A percentile compares a stretch with the other conserved stretches of the same genome.
Evolutionary conservation across 176 grass and related monocot genomes (phyloP).

Genomic region (Alopecurus myosuroides): DNA sequence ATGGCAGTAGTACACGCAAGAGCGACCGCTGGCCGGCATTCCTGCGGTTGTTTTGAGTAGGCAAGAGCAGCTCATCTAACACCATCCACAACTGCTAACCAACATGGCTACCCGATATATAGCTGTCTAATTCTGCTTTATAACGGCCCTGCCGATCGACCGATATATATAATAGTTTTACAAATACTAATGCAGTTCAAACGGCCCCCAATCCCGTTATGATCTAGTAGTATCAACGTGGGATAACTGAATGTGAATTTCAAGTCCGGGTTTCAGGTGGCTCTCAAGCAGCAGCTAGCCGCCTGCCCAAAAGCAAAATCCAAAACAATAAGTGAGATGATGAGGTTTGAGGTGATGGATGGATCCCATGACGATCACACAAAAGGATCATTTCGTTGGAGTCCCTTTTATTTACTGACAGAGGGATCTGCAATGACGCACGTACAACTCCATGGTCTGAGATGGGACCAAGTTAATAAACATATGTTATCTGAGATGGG

Average conservation of each 20-base stretch:
- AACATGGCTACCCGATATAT: background rate
- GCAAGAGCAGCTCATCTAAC: slow-evolving; percentile 34
- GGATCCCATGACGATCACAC: background rate
- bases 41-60: slow-evolving; percentile 30
- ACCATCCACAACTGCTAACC: background rate
- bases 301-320: too few relatives aligned
- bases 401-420: background rate
- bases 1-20: slow-evolving; percentile 14
- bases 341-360: background rate
- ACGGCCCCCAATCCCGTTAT: background rate
- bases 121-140: background rate
- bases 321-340: background rate
- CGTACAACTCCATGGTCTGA: too few relatives aligned
- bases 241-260: background rate
- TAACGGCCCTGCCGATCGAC: background rate
- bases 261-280: background rate
- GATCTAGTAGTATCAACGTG: background rate
- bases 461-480: too few relatives aligned
- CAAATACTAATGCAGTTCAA: background rate
- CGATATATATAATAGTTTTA: too few relatives aligned
- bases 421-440: background rate
- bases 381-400: background rate
- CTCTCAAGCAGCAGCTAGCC: background rate
- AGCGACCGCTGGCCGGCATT: background rate
- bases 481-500: too few relatives aligned